Base-by-base conservation (phyloP, 2,329 filamentous ascomycete genomes). In the Aplosporella prunicola region DNA sequence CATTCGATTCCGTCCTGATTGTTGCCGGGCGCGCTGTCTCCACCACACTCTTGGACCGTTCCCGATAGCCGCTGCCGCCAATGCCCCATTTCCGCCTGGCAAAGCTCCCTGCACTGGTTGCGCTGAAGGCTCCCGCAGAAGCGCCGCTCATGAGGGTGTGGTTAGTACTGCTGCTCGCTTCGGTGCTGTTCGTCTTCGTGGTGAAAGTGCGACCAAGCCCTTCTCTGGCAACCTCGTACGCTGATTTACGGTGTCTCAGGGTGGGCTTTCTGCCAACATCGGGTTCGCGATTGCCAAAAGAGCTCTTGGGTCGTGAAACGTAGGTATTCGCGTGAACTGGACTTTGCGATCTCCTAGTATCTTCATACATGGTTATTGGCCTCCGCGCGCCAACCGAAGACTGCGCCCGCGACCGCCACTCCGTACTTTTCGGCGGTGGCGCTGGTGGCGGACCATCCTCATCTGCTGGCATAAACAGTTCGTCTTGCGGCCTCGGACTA, bases 61-160 rank as follows among this genome's bases (percentile, higher is more conserved):
- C 59, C 23, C 52, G 31, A 29, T 29, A 14, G 10, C 16, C 16
- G 11, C 31, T 40, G 9, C 37, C 37, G 13, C 37, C 60, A 51
- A 68, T 33, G 51, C 69, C 55, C 59, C 65, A 55, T 46, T 80
- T 81, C 52, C 83, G 82, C 43, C 88, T 77, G 20, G 87, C 88
- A 46, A 93, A 76, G 61, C 89, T 96, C 37, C 88, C 91, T 11
- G 91, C 91, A 61, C 91, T 96, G 11, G 91, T 96, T 34, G 87
- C 84, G 57, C 89, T 96, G 60, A 95, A 86, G 9, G 75, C 89
- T 34, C 88, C 80, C 1, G 91, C 91, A 36, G 91, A 96, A 35
- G 76, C 72, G 3, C 89, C 91, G 57, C 89, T 96, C 89, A 95
- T 95, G 28, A 98, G 60, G 51, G 85, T 96, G 49, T 81, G 77